A percentile compares a stretch with the other conserved stretches of the same genome.
These are phyloP conservation scores for Nitzschia palea DNA, from an alignment of 108 stramenopile species.

Conservation along the genomic window DNA sequence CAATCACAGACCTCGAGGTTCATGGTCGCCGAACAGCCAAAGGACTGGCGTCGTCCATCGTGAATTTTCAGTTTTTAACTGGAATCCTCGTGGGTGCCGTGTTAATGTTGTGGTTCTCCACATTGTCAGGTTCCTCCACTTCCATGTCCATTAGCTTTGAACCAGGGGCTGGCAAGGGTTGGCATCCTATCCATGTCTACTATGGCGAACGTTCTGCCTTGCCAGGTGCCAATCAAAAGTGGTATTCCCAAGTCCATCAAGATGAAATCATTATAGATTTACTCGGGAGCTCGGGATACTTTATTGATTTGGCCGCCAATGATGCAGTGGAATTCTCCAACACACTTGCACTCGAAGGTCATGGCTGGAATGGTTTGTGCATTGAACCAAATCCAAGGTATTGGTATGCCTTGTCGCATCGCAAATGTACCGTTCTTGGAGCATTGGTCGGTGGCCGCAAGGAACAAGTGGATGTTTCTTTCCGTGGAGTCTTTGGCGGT, in stretches of 20 bases:
- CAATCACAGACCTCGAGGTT: too few species aligned
- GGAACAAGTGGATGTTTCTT: constrained; percentile 46
- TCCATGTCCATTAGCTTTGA: too few species aligned
- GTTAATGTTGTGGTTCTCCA: too few species aligned
- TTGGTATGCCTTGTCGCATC: constrained; percentile 57
- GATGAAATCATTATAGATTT: constrained; percentile 41
- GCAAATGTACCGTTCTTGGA: constrained; percentile 42
- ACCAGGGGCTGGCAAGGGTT: too few species aligned
- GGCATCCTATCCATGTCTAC: constrained; percentile 53
- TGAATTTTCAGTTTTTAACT: too few species aligned
- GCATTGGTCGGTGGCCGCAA: constrained; percentile 35
- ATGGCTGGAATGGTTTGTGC: constrained; percentile 56
- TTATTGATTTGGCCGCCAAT: constrained; percentile 70
- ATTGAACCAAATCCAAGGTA: constrained; percentile 56
- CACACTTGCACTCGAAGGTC: constrained; percentile 48
- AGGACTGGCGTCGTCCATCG: too few species aligned
- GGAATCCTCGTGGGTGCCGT: too few species aligned
- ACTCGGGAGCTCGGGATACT: constrained; percentile 41
- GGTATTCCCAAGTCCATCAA: constrained; percentile 48
- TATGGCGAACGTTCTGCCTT: constrained; percentile 28
- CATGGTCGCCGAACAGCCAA: too few species aligned
- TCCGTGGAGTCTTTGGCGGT: constrained; percentile 47
- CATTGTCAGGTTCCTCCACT: too few species aligned
- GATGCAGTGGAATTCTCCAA: constrained; percentile 50
- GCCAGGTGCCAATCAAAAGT: constrained; percentile 14